Conservation (phyloP, 2,329 filamentous ascomycete genomes). For the Dothiorella sarmentorum region DNA sequence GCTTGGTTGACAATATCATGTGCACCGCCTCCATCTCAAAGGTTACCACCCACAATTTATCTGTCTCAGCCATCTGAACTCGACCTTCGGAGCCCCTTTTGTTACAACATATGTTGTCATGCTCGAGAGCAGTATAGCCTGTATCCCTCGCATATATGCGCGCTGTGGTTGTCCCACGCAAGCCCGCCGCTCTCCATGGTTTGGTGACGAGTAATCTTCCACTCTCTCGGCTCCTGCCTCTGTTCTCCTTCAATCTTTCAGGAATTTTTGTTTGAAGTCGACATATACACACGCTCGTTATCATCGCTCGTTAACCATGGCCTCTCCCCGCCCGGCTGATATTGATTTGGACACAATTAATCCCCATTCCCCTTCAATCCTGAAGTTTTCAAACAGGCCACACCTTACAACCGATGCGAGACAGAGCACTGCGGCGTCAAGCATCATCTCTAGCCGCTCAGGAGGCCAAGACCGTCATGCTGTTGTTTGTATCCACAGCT, state of each 20-base stretch:
- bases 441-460: constrained; percentile 24
- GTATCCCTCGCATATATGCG: background rate
- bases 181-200: background rate
- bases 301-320: background rate
- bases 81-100: background rate
- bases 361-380: background rate
- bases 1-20: background rate
- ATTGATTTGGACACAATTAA: background rate
- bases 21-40: background rate
- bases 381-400: background rate
- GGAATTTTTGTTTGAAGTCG: background rate
- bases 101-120: background rate
- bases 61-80: background rate
- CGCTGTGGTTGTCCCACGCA: background rate
- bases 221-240: background rate
- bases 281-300: background rate
- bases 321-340: background rate
- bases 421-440: constrained; percentile 23
- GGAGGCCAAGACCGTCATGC: constrained; percentile 26
- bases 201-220: background rate
- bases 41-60: background rate
- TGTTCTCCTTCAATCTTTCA: background rate
- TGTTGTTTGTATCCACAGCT: constrained; percentile 21
- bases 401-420: constrained; percentile 18
- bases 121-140: background rate